These are phyloP conservation scores for Saccharomycopsis sp. DNA, from an alignment of 805 yeast genomes.

Conservation along the genomic window DNA sequence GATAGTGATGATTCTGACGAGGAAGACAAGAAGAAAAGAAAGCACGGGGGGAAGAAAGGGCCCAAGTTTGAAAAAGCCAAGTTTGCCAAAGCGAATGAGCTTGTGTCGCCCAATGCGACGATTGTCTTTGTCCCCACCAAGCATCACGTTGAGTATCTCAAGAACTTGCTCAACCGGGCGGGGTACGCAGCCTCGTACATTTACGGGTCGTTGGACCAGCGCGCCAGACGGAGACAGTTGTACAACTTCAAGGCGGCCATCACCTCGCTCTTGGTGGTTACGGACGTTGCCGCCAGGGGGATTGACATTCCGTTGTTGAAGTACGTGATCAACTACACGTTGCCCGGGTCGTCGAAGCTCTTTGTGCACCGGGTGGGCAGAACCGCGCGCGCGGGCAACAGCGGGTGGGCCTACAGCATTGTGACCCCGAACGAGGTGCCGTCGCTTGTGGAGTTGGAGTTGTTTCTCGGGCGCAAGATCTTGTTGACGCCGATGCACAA, in stretches of 20 bases:
- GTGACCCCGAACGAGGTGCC: slow-evolving; percentile 82
- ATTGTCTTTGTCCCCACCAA: slow-evolving; percentile 93
- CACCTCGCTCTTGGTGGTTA: slow-evolving; percentile 83
- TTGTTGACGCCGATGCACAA: slow-evolving; percentile 62
- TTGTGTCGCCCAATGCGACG: slow-evolving; percentile 82
- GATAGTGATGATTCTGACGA: slow-evolving; percentile 34
- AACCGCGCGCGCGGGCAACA: slow-evolving; percentile 98
- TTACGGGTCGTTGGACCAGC: slow-evolving; percentile 91
- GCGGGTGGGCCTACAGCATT: slow-evolving; percentile 95
- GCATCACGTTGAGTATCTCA: slow-evolving; percentile 92
- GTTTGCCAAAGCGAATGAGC: slow-evolving; percentile 69
- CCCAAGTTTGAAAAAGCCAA: slow-evolving; percentile 40
- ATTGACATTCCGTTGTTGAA: slow-evolving; percentile 96
- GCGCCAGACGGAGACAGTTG: slow-evolving; percentile 84
- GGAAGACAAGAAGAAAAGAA: slow-evolving; percentile 25
- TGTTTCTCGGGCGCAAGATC: slow-evolving; percentile 80
- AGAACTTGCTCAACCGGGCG: slow-evolving; percentile 56
- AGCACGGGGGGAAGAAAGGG: slow-evolving; percentile 29
- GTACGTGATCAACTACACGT: slow-evolving; percentile 82
- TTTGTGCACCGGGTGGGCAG: slow-evolving; percentile 97
- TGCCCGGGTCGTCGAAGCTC: slow-evolving; percentile 88
- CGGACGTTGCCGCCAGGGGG: slow-evolving; percentile 99
- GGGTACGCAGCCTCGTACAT: slow-evolving; percentile 85
- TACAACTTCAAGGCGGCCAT: slow-evolving; percentile 78
- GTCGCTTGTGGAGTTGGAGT: slow-evolving; percentile 79